phyloP scores from a whole-genome alignment of 345 rosid genomes.

The Brassica incana region DNA sequence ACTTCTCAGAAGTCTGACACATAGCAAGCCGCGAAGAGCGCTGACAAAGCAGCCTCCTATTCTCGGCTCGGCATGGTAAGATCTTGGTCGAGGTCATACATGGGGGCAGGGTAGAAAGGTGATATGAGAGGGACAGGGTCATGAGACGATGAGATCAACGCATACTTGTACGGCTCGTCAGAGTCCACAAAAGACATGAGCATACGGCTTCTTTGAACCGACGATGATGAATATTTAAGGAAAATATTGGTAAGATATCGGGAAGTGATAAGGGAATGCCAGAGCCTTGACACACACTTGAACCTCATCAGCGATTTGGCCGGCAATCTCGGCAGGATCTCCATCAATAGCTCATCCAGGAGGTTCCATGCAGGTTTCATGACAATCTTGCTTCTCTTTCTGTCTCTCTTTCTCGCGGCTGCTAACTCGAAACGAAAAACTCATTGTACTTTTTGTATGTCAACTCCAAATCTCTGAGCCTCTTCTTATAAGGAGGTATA shows the following conservation, averaged over 20 bases:
- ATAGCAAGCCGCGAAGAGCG: conserved; percentile 2
- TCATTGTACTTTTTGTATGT: not conserved
- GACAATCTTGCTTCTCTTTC: not conserved
- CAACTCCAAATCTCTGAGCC: not conserved
- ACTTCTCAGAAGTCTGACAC: not conserved
- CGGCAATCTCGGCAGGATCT: not conserved
- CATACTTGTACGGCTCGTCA: not conserved
- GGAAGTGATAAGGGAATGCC: not conserved
- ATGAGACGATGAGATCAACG: not conserved
- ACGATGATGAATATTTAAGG: not conserved
- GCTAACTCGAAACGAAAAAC: not conserved
- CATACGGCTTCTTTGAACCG: not conserved
- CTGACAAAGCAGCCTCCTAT: not conserved
- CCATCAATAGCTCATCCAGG: not conserved
- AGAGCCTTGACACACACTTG: not conserved
- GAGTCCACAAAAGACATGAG: not conserved
- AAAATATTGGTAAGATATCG: not conserved
- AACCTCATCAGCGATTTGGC: not conserved
- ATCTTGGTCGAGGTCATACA: not conserved
- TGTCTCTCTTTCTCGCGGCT: not conserved
- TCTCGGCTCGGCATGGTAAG: not conserved
- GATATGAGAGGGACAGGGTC: not conserved
- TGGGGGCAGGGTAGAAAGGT: not conserved
- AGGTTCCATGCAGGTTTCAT: not conserved
- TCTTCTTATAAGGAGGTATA: no score